phyloP scores from a whole-genome alignment of 2,329 filamentous ascomycete genomes.

The Diplocarpon mali region DNA sequence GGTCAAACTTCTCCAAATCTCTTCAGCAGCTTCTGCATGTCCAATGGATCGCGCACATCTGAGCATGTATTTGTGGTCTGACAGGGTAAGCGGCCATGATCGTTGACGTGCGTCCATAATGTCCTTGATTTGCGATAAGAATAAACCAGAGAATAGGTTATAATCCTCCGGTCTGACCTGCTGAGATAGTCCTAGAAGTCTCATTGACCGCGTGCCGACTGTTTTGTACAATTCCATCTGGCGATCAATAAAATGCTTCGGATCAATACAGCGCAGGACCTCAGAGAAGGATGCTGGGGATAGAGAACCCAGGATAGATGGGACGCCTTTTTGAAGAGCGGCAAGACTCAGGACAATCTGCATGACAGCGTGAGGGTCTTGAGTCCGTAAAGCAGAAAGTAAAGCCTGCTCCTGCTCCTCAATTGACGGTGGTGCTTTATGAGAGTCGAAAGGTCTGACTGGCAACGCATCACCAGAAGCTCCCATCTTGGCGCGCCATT shows the following conservation, averaged over 20 bases:
- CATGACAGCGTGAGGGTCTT: background rate
- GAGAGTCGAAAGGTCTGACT: too few species aligned
- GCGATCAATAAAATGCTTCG: conserved; percentile 37
- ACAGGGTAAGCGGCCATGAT: conserved; percentile 29
- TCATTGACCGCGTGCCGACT: conserved; percentile 37
- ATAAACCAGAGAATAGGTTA: too few species aligned
- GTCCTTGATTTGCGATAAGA: too few species aligned
- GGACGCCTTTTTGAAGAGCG: background rate
- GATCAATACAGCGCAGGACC: conserved; percentile 39
- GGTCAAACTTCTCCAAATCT: conserved; percentile 36
- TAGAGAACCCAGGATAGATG: conserved; percentile 27
- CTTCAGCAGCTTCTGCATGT: conserved; percentile 31
- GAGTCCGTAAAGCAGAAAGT: background rate
- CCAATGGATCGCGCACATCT: conserved; percentile 38
- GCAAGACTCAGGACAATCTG: background rate
- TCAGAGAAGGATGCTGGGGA: conserved; percentile 44
- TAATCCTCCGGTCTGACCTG: too few species aligned
- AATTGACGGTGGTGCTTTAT: background rate
- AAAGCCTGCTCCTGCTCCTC: background rate
- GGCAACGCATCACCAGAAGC: too few species aligned
- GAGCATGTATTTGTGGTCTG: conserved; percentile 42
- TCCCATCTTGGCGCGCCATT: background rate
- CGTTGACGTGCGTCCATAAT: too few species aligned
- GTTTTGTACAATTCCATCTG: conserved; percentile 36
- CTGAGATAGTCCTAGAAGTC: background rate